phyloP scores from a whole-genome alignment of 768 basidiomycete genomes.

The Rhodotorula taiwanensis region DNA sequence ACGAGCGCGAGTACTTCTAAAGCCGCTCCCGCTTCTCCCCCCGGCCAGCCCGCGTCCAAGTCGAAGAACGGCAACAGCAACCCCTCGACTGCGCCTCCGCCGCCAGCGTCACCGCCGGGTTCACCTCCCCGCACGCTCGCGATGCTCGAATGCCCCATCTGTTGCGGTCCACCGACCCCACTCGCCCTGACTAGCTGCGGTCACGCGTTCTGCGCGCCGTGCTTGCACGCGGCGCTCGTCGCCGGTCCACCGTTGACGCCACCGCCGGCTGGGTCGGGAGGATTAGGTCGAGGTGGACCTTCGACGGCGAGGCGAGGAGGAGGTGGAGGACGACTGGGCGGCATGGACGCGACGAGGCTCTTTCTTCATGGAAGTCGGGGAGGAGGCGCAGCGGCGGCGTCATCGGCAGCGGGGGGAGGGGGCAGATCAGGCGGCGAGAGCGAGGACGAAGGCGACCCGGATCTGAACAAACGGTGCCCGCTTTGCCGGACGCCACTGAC shows the following conservation, averaged over 20 bases:
- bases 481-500: constrained; percentile 31
- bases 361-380: too few species aligned
- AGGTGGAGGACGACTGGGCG: neutral
- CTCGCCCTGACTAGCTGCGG: constrained; percentile 37
- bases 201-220: constrained; percentile 36
- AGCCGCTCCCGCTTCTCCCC: too few species aligned
- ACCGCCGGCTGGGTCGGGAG: constrained; percentile 17
- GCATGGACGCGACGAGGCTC: neutral
- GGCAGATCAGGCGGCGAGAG: neutral
- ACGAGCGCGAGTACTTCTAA: too few species aligned
- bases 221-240: constrained; percentile 34
- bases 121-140: too few species aligned
- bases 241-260: constrained; percentile 30
- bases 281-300: too few species aligned
- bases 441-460: constrained; percentile 20
- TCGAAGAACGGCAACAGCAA: too few species aligned
- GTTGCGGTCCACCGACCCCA: constrained; percentile 28
- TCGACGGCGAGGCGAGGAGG: neutral
- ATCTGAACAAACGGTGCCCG: constrained; percentile 34
- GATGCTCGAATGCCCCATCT: constrained; percentile 36
- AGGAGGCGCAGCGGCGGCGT: neutral
- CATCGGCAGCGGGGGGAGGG: neutral
- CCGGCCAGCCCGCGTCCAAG: too few species aligned
- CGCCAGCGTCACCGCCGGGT: too few species aligned
- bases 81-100: neutral